phyloP scores from a whole-genome alignment of 306 rosid genomes.

The Coriaria nepalensis region DNA sequence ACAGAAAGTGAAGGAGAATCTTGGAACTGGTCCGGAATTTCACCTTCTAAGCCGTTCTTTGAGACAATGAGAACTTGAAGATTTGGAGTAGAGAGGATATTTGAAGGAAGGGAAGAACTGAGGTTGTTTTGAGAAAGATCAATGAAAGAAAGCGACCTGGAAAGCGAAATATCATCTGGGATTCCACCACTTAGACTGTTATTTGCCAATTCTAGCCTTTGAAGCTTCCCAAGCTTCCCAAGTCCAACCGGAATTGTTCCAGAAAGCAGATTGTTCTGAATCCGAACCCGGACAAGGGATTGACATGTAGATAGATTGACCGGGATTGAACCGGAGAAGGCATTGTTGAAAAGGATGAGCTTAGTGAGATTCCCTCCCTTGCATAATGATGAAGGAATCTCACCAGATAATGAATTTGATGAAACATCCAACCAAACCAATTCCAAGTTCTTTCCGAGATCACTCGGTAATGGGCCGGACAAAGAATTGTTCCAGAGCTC shows the following conservation, averaged over 20 bases:
- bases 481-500: slow-evolving; percentile 90
- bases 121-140: slow-evolving; percentile 64
- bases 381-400: slow-evolving; percentile 67
- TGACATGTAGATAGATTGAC: slow-evolving; percentile 39
- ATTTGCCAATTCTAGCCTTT: slow-evolving; percentile 86
- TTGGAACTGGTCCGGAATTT: slow-evolving; percentile 75
- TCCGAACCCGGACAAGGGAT: slow-evolving; percentile 77
- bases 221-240: slow-evolving; percentile 75
- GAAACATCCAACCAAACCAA: slow-evolving; percentile 85
- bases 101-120: slow-evolving; percentile 72
- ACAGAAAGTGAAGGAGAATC: slow-evolving; percentile 75
- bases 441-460: slow-evolving; percentile 67
- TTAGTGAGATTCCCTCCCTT: slow-evolving; percentile 70
- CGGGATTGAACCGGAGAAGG: slow-evolving; percentile 66
- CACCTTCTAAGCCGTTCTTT: slow-evolving; percentile 54
- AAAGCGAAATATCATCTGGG: slow-evolving; percentile 65
- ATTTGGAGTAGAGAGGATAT: slow-evolving; percentile 61
- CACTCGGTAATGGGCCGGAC: slow-evolving; percentile 57
- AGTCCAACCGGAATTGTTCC: slow-evolving; percentile 69
- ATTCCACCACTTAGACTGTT: slow-evolving; percentile 73
- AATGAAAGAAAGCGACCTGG: slow-evolving; percentile 84
- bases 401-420: slow-evolving; percentile 69
- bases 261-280: slow-evolving; percentile 72
- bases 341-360: slow-evolving; percentile 91
- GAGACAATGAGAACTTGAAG: slow-evolving; percentile 71